These are phyloP conservation scores for Clitopilus passeckerianus DNA, from an alignment of 768 basidiomycete genomes.

Conservation along the genomic window DNA sequence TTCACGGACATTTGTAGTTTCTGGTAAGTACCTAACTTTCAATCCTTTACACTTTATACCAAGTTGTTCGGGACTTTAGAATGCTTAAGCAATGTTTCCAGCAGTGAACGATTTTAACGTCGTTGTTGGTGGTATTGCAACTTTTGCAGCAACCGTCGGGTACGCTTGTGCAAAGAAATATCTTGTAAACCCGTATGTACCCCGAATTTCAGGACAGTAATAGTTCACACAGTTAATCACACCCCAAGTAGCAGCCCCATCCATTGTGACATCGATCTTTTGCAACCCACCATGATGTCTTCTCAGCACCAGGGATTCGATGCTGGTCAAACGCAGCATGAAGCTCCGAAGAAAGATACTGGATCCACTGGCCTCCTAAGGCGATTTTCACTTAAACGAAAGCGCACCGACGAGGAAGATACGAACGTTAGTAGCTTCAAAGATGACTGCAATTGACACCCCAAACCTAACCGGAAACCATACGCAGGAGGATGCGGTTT, in stretches of 20 bases:
- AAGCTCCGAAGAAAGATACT: neutral
- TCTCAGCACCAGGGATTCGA: neutral
- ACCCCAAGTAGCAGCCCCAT: slow-evolving; percentile 5
- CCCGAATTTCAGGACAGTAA: neutral
- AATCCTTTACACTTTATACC: neutral
- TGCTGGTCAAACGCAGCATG: neutral
- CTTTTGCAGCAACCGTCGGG: slow-evolving; percentile 55
- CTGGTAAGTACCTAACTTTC: neutral
- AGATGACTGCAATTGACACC: neutral
- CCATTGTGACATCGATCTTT: slow-evolving; percentile 3
- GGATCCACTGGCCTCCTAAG: neutral
- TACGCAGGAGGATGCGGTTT: slow-evolving; percentile 22
- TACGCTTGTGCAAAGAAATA: slow-evolving; percentile 49
- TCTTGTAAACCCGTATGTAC: slow-evolving; percentile 22
- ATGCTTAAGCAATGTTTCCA: slow-evolving; percentile 34
- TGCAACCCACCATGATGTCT: neutral
- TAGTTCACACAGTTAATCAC: neutral
- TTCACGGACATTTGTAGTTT: neutral
- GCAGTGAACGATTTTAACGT: slow-evolving; percentile 45
- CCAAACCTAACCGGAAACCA: neutral
- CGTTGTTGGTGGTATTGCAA: slow-evolving; percentile 52
- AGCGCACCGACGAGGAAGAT: slow-evolving; percentile 19
- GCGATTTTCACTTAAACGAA: slow-evolving; percentile 21
- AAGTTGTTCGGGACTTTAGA: neutral
- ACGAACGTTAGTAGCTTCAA: slow-evolving; percentile 8